phyloP scores from a whole-genome alignment of 139 green algal genomes.

The Monoraphidium neglectum region DNA sequence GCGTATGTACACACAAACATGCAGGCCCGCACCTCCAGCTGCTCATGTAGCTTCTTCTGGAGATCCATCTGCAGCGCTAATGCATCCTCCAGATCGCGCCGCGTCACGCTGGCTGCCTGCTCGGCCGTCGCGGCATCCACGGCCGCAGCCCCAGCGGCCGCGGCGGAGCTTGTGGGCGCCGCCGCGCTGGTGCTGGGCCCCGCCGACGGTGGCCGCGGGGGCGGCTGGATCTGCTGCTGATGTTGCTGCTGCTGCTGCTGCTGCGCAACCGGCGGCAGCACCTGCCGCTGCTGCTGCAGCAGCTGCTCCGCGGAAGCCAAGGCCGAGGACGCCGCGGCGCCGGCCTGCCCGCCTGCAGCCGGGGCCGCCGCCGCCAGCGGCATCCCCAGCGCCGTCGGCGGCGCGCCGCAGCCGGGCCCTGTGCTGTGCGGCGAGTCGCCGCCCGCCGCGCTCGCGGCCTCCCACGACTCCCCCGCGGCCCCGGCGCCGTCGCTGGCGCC shows the following conservation, averaged over 20 bases:
- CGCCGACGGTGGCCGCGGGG: not conserved
- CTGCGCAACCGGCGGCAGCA: not conserved
- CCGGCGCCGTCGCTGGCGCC: conserved; percentile 12
- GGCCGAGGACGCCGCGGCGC: too few species aligned
- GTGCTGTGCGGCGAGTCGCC: conserved; percentile 1
- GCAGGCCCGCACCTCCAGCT: conserved; percentile 78
- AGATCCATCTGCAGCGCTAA: conserved; percentile 95
- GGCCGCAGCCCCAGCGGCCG: not conserved
- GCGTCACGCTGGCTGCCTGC: not conserved
- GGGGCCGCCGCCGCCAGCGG: not conserved
- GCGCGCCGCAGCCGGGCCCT: not conserved
- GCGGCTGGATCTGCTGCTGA: not conserved
- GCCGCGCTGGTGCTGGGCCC: not conserved
- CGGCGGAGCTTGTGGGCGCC: not conserved
- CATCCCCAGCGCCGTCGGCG: too few species aligned
- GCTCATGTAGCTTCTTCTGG: conserved; percentile 95
- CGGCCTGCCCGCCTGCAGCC: not conserved
- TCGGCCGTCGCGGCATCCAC: not conserved
- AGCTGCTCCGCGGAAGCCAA: too few species aligned
- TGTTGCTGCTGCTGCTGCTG: conserved; percentile 24
- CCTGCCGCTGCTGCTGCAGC: not conserved
- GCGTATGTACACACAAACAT: too few species aligned
- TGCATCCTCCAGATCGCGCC: conserved; percentile 78
- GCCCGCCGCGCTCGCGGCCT: conserved; percentile 1
- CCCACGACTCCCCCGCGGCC: not conserved